Percentiles rank a stretch among this genome's conserved stretches.
phyloP scores from a whole-genome alignment of 352 stramenopile species.

The Globisporangium camurandrum region DNA sequence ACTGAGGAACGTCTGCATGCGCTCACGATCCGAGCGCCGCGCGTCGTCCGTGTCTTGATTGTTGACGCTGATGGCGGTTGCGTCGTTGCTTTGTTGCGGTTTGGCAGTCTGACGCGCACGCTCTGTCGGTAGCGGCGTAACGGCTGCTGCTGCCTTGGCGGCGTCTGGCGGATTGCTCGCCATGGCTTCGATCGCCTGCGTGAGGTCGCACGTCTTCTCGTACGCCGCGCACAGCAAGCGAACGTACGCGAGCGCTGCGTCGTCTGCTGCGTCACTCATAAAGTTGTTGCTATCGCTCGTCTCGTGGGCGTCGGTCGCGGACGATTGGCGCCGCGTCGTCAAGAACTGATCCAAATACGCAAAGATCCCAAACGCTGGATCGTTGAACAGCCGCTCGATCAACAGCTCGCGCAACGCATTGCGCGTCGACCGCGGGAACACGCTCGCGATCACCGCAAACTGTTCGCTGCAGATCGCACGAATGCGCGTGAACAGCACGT shows the following conservation, averaged over 20 bases:
- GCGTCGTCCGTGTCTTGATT: conserved; percentile 1
- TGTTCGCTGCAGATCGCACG: conserved; percentile 55
- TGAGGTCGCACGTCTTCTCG: conserved; percentile 48
- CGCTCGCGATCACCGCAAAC: conserved; percentile 51
- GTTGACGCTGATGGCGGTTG: conserved; percentile 1
- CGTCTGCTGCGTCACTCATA: background rate
- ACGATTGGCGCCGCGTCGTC: conserved; percentile 20
- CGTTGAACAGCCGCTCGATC: conserved; percentile 67
- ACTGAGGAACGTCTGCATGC: conserved; percentile 63
- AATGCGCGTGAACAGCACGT: conserved; percentile 52
- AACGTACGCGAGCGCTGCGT: conserved; percentile 49
- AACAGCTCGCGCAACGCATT: conserved; percentile 55
- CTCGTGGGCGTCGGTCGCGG: conserved; percentile 2
- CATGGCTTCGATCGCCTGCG: conserved; percentile 38
- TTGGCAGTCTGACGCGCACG: background rate
- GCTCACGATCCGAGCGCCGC: conserved; percentile 14
- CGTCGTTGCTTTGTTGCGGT: background rate
- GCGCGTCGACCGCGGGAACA: conserved; percentile 38
- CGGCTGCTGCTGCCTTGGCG: conserved; percentile 4
- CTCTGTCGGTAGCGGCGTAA: background rate
- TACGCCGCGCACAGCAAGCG: conserved; percentile 52
- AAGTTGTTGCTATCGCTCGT: background rate
- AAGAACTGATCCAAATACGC: conserved; percentile 69
- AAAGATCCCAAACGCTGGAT: conserved; percentile 71
- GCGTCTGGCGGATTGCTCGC: too few relatives aligned